Evolutionary conservation across 495 filamentous ascomycete genomes (phyloP).

Genomic region (Xylaria flabelliformis): DNA sequence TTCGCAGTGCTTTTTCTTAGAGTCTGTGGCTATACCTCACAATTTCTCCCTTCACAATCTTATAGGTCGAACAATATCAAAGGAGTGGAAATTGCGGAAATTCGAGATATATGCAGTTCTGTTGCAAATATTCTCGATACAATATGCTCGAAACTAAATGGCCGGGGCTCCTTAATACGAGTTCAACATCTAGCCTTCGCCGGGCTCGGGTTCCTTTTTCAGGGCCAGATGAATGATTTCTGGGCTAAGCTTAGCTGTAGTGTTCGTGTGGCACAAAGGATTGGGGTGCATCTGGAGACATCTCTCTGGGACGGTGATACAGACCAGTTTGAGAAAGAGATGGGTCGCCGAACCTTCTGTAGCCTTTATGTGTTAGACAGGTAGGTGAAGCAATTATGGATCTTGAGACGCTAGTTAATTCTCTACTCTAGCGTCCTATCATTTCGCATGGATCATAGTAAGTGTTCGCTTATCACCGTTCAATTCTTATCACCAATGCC

Average conservation of each 20-base stretch:
- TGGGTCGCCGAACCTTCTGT: conserved; percentile 36
- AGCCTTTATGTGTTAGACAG: conserved; percentile 42
- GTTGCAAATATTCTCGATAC: conserved; percentile 13
- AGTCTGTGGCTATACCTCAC: conserved; percentile 37
- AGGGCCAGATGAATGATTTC: conserved; percentile 22
- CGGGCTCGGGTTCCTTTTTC: conserved; percentile 17
- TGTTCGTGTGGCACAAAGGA: conserved; percentile 34
- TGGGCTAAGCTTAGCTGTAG: conserved; percentile 21
- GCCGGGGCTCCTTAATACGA: conserved; percentile 26
- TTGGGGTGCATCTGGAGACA: conserved; percentile 30
- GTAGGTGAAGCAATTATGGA: background rate
- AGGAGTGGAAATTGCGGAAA: conserved; percentile 32
- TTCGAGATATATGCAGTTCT: conserved; percentile 3
- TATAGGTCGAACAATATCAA: conserved; percentile 35
- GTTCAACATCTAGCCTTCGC: conserved; percentile 30
- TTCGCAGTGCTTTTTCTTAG: conserved; percentile 40
- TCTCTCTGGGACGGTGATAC: background rate
- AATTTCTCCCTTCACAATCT: conserved; percentile 37
- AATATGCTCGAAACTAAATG: conserved; percentile 17
- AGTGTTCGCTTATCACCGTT: background rate
- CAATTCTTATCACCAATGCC: background rate
- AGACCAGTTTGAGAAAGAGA: conserved; percentile 34
- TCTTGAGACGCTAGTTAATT: background rate
- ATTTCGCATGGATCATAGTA: conserved; percentile 12
- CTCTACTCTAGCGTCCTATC: background rate